These are phyloP conservation scores for Phytopythium aichiense DNA, from an alignment of 352 stramenopile species.

Conservation along the genomic window DNA sequence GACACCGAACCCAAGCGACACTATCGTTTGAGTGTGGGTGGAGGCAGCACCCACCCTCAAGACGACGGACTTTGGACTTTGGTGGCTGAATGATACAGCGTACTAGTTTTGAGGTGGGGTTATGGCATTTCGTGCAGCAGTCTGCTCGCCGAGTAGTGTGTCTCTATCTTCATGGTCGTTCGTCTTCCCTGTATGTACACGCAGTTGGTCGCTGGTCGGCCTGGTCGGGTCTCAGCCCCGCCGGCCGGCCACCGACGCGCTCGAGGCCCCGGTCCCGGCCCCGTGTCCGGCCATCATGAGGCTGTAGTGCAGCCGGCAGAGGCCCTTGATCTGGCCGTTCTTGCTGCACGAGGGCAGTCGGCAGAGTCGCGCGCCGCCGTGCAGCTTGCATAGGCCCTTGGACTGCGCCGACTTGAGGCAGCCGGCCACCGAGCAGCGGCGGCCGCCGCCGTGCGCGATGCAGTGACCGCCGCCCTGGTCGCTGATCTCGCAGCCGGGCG, in stretches of 20 bases:
- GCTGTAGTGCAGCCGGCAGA: constrained; percentile 72
- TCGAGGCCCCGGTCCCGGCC: not conserved
- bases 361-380: constrained; percentile 75
- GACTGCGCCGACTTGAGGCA: constrained; percentile 83
- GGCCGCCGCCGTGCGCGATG: constrained; percentile 69
- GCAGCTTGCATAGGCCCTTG: constrained; percentile 78
- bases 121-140: constrained; percentile 3
- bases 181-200: not conserved
- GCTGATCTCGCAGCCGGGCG: constrained; percentile 74
- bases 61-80: not conserved
- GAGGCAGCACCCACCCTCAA: not conserved
- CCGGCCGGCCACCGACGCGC: not conserved
- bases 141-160: not conserved
- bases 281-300: constrained; percentile 25
- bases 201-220: not conserved
- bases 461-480: constrained; percentile 85
- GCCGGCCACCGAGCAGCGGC: constrained; percentile 51
- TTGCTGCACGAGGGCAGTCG: constrained; percentile 67
- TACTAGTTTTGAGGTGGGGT: not conserved
- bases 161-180: constrained; percentile 1
- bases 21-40: no score
- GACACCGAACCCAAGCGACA: no score
- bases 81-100: no score
- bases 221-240: not conserved
- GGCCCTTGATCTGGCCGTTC: constrained; percentile 78